A percentile compares a stretch with the other conserved stretches of the same genome.
phyloP scores from a whole-genome alignment of 352 stramenopile species.

The Globisporangium paddicum region DNA sequence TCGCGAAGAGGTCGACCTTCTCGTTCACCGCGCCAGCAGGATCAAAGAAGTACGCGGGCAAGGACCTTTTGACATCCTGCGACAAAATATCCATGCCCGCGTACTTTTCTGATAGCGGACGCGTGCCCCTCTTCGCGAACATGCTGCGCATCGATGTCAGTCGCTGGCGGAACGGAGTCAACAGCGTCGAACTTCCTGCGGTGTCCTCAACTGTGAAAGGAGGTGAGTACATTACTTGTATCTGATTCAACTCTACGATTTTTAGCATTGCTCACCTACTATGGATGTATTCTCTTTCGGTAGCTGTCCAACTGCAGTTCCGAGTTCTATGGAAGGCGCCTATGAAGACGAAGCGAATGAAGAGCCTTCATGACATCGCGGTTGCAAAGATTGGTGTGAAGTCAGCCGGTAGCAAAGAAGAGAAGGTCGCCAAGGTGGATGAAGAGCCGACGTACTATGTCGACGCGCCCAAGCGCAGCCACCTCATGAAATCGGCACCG shows the following conservation, averaged over 20 bases:
- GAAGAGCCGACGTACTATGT: conserved; percentile 9
- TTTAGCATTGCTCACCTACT: not conserved
- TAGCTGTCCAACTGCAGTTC: conserved; percentile 20
- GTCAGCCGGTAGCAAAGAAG: not conserved
- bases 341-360: conserved; percentile 18
- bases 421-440: not conserved
- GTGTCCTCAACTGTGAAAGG: conserved; percentile 38
- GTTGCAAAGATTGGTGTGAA: conserved; percentile 14
- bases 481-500: conserved; percentile 8
- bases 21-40: conserved; percentile 26
- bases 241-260: not conserved
- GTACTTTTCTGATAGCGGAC: too few species aligned
- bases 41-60: conserved; percentile 23
- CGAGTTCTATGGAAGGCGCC: conserved; percentile 13
- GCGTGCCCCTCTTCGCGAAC: conserved; percentile 54
- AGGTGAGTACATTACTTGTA: conserved; percentile 22
- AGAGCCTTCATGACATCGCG: conserved; percentile 16
- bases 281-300: not conserved
- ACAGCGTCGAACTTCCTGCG: conserved; percentile 49
- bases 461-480: conserved; percentile 13
- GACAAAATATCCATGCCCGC: too few species aligned
- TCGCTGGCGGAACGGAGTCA: conserved; percentile 38
- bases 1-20: conserved; percentile 29
- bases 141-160: conserved; percentile 49
- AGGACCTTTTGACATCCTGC: conserved; percentile 52